Evolutionary conservation across 768 basidiomycete species (phyloP), one percentile per base, ranked within the genome.

Genomic region (Albatrellus ellisii): DNA sequence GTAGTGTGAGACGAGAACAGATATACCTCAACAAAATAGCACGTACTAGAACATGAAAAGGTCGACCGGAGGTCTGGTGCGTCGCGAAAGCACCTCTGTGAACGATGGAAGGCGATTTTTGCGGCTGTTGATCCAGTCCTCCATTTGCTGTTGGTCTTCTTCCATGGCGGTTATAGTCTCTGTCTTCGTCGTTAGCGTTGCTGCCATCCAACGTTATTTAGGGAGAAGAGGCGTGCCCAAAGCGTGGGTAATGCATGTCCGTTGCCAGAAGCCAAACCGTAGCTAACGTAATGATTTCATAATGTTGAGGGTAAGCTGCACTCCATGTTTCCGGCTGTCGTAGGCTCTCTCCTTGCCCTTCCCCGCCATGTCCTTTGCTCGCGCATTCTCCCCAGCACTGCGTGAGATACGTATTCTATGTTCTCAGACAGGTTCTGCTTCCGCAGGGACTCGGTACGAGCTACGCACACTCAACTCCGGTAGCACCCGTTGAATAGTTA

Each of bases 31-130:
- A 46, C 41, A 20, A 34, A 14, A 3, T 34, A 12, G 32, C 12
- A 84, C 86, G 62, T 56, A 95, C 91, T 94, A 94, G 68, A 95
- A 94, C 83, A 92, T 94, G 70, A 95, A 99, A 41, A 99, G 70
- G 67, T 99, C 95, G 25, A 99, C 89, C 15, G 95, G 95, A 0
- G 95, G 89, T 46, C 86, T 66, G 26, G 94, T 95, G 56, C 83
- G 73, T 52, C 94, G 72, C 15, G 85, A 85, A 22, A 98, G 72
- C 36, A 97, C 91, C 66, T 98, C 90, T 18, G 78, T 75, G 54
- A 89, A 87, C 24, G 86, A 79, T n/a, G 85, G 86, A 11, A 89
- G 69, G 54, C 85, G 74, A 56, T 84, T 75, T 63, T 70, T 71
- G 59, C 84, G 75, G 58, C 66, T 76, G 47, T 61, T 68, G 4